Conservation (phyloP, 805 yeast genomes). For the Hanseniaspora mollemarum region DNA sequence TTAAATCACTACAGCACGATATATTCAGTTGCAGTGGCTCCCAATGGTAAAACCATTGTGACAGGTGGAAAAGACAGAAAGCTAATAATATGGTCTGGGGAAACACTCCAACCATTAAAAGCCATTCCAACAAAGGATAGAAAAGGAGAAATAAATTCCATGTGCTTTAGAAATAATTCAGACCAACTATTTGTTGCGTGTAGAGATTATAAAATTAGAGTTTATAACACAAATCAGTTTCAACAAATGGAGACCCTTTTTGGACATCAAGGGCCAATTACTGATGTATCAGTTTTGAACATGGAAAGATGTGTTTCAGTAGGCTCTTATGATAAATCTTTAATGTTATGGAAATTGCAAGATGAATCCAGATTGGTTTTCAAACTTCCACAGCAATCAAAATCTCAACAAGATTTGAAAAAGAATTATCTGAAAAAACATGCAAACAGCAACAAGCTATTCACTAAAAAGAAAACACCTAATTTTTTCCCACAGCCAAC, state of each 20-base stretch:
- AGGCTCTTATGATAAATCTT: slow-evolving; percentile 89
- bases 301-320: slow-evolving; percentile 92
- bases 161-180: slow-evolving; percentile 66
- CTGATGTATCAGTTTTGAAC: slow-evolving; percentile 67
- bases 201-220: slow-evolving; percentile 81
- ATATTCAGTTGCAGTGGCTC: slow-evolving; percentile 65
- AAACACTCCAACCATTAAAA: slow-evolving; percentile 60
- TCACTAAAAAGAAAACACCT: slow-evolving; percentile 16
- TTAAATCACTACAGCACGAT: slow-evolving; percentile 73
- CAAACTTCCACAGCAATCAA: slow-evolving; percentile 40
- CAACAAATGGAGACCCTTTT: slow-evolving; percentile 83
- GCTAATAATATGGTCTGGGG: slow-evolving; percentile 76
- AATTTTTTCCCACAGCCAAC: slow-evolving; percentile 34
- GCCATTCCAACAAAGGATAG: slow-evolving; percentile 65
- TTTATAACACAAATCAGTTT: slow-evolving; percentile 72
- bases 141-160: slow-evolving; percentile 58
- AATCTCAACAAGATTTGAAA: slow-evolving; percentile 45
- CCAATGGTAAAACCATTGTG: slow-evolving; percentile 78
- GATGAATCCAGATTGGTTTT: slow-evolving; percentile 91
- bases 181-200: slow-evolving; percentile 87
- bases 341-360: slow-evolving; percentile 90
- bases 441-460: slow-evolving; percentile 19
- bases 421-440: slow-evolving; percentile 30
- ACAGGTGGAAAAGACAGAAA: slow-evolving; percentile 84
- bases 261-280: slow-evolving; percentile 89